Evolutionary conservation across 169 alveolate species (phyloP).

Genomic region (Eimeria acervulina): DNA sequence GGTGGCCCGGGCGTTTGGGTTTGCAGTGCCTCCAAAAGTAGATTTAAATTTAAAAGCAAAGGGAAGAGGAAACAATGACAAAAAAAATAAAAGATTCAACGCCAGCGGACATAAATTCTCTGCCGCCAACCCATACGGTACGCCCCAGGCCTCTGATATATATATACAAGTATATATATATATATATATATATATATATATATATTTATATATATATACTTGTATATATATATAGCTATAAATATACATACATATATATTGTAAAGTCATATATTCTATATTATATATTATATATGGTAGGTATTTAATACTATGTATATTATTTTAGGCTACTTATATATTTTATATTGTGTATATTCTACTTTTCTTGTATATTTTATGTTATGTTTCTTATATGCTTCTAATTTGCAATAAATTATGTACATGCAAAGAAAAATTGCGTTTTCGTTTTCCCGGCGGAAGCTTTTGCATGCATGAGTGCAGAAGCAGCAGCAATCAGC

Average conservation of each 20-base stretch:
- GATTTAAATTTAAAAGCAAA: constrained; percentile 85
- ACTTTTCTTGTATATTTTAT: background rate
- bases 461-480: background rate
- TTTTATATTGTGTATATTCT: background rate
- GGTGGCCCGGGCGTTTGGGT: constrained; percentile 95
- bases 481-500: background rate
- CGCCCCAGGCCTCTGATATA: background rate
- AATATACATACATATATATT: no score
- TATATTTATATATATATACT: no score
- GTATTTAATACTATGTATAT: no score
- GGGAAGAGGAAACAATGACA: constrained; percentile 64
- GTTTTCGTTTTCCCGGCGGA: background rate
- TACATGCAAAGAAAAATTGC: background rate
- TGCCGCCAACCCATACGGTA: constrained; percentile 84
- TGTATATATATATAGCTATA: no score
- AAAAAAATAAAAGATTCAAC: constrained; percentile 68
- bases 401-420: background rate
- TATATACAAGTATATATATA: no score
- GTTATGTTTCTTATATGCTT: background rate
- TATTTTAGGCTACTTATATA: background rate
- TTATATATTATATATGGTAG: no score
- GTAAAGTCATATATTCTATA: background rate
- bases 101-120: constrained; percentile 86
- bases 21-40: constrained; percentile 86
- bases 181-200: no score